A percentile compares a stretch with the other conserved stretches of the same genome.
These are phyloP conservation scores for Phytophthora uliginosa DNA, from an alignment of 352 stramenopile species.

Conservation along the genomic window DNA sequence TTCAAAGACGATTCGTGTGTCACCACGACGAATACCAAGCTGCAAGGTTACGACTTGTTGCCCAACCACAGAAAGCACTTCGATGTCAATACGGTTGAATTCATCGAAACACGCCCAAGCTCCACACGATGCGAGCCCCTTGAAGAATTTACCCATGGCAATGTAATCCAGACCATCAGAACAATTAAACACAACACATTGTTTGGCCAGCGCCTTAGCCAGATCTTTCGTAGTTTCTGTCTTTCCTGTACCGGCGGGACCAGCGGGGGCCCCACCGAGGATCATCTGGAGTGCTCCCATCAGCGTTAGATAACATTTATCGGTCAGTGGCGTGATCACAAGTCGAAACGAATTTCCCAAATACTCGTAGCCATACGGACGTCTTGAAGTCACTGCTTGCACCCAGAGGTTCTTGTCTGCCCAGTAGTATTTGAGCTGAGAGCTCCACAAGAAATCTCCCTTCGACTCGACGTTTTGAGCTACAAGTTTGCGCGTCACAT, in stretches of 20 bases:
- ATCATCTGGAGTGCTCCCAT: slow-evolving; percentile 98
- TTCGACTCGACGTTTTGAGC: slow-evolving; percentile 91
- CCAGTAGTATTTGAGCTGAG: slow-evolving; percentile 96
- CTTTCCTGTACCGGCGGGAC: slow-evolving; percentile 95
- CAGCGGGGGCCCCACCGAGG: slow-evolving; percentile 93
- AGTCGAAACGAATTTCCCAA: slow-evolving; percentile 96
- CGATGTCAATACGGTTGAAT: slow-evolving; percentile 93
- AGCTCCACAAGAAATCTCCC: slow-evolving; percentile 90
- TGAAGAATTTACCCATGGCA: slow-evolving; percentile 97
- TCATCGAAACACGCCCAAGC: slow-evolving; percentile 95
- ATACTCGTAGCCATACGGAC: slow-evolving; percentile 97
- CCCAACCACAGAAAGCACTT: slow-evolving; percentile 89
- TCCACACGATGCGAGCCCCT: slow-evolving; percentile 94
- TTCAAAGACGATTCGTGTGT: slow-evolving; percentile 94
- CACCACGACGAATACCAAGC: slow-evolving; percentile 84
- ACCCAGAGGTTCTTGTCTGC: slow-evolving; percentile 88
- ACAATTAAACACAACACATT: slow-evolving; percentile 97
- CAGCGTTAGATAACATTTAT: slow-evolving; percentile 97
- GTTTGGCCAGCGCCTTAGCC: slow-evolving; percentile 95
- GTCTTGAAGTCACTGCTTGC: slow-evolving; percentile 91
- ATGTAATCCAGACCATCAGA: slow-evolving; percentile 96
- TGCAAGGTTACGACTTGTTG: slow-evolving; percentile 95
- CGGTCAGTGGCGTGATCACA: slow-evolving; percentile 97
- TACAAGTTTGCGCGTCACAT: slow-evolving; percentile 95
- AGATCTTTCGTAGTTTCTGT: slow-evolving; percentile 97